A percentile compares a stretch with the other conserved stretches of the same genome.
Conservation (phyloP, 352 stramenopile genomes). For the Globisporangium cylindrosporum region DNA sequence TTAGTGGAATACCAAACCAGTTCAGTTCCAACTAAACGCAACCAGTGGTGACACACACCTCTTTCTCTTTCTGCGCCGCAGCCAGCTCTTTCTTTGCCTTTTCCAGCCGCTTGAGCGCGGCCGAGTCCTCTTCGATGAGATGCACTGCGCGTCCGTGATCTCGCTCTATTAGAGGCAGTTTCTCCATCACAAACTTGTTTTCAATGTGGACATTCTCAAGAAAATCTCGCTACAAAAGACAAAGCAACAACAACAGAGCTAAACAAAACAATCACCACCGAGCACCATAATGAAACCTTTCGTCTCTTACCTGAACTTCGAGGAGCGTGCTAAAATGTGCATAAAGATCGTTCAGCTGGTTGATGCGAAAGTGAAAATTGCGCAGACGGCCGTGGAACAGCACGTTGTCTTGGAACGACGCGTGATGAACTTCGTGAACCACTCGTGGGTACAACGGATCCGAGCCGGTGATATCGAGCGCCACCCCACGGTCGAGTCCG, state of each 20-base stretch:
- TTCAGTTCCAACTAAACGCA: not conserved
- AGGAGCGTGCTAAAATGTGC: conserved; percentile 37
- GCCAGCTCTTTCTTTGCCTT: conserved; percentile 27
- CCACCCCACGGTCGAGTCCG: conserved; percentile 39
- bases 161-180: conserved; percentile 52
- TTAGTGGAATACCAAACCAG: too few relatives aligned
- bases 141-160: conserved; percentile 45
- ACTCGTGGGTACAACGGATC: conserved; percentile 50
- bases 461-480: conserved; percentile 26
- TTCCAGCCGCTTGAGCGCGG: conserved; percentile 25
- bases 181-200: conserved; percentile 45
- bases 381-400: conserved; percentile 63
- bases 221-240: conserved; percentile 39
- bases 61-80: conserved; percentile 35
- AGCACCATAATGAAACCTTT: not conserved
- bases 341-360: conserved; percentile 48
- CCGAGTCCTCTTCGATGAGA: conserved; percentile 46
- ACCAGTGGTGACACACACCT: conserved; percentile 23
- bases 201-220: conserved; percentile 42
- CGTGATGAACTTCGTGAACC: conserved; percentile 49
- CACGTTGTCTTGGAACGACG: conserved; percentile 59
- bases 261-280: not conserved
- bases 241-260: not conserved
- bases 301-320: conserved; percentile 60
- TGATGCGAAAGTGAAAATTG: conserved; percentile 66